Evolutionary conservation across 73 alveolate species (phyloP), one percentile per base, ranked within the genome.

Genomic region (Paramecium primaurelia): DNA sequence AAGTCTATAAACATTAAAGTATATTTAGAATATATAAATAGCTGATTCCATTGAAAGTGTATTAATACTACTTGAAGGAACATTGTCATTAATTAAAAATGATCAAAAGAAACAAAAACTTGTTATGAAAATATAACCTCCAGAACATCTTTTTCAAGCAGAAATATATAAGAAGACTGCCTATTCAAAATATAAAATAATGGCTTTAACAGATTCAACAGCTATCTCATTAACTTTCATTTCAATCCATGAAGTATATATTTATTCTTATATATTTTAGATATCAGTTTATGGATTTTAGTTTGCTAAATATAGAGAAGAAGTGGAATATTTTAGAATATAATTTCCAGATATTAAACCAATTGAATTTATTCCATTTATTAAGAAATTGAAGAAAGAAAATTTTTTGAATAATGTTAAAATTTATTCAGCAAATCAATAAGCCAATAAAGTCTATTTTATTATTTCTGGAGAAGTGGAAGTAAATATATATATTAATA

Each of bases 281-380:
- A 73, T 34, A 30, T 34, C 60, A 1, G 59, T 73, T 4, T 73
- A 73, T 36, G 87, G 87, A 73, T 73, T 73, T 38, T 18, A 73
- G 9, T 73, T 30, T 73, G 87, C 60, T 16, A 73, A 73, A 73
- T 73, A 73, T 38, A 73, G 37, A 18, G 87, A 73, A 36, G 58
- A 40, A 10, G 40, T 73, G 40, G 87, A 73, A 4, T 73, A 73
- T 73, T 73, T 73, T 37, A 73, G 54, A 25, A 38, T 37, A 36
- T 38, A 73, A 38, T 73, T 73, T 73, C 58, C 58, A 36, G 64
- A 73, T 73, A 18, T 73, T 12, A 37, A 34, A n/a, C 87, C 87
- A 73, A 20, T 73, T 32, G 87, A 73, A 36, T 40, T 73, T 32
- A 73, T 73, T 73, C 87, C 87, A 36, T 73, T 73, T 73, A 40